Conservation (phyloP, 2,329 filamentous ascomycete species). For the Exophiala alcalophila region DNA sequence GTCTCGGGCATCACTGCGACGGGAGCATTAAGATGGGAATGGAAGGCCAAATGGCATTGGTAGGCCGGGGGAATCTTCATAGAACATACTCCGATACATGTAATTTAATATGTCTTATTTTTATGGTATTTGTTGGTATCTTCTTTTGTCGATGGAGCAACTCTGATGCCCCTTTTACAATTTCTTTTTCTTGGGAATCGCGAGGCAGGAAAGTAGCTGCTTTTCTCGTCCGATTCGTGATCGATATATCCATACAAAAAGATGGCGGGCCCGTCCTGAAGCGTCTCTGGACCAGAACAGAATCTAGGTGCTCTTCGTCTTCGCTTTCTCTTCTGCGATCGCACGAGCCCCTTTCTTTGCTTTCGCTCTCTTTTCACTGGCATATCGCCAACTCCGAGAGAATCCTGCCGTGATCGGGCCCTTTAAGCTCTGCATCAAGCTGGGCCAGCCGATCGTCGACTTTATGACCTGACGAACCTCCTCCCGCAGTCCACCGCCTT, state of each 20-base stretch:
- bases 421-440: conserved; percentile 82
- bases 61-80: no score
- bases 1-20: no score
- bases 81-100: no score
- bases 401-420: conserved; percentile 75
- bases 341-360: conserved; percentile 30
- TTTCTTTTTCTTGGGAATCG: conserved; percentile 6
- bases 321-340: conserved; percentile 7
- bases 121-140: no score
- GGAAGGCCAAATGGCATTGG: no score
- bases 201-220: conserved; percentile 30
- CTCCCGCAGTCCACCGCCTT: conserved; percentile 60
- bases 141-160: background rate
- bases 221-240: conserved; percentile 4
- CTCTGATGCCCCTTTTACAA: background rate
- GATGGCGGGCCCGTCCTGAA: background rate
- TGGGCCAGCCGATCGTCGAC: conserved; percentile 89
- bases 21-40: no score
- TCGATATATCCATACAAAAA: conserved; percentile 13
- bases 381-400: conserved; percentile 67
- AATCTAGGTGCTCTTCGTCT: conserved; percentile 3
- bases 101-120: no score
- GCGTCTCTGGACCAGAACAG: background rate
- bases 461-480: conserved; percentile 75
- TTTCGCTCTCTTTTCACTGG: conserved; percentile 70